Conservation (phyloP, 2,329 filamentous ascomycete genomes). For the Aspergillus terreus region DNA sequence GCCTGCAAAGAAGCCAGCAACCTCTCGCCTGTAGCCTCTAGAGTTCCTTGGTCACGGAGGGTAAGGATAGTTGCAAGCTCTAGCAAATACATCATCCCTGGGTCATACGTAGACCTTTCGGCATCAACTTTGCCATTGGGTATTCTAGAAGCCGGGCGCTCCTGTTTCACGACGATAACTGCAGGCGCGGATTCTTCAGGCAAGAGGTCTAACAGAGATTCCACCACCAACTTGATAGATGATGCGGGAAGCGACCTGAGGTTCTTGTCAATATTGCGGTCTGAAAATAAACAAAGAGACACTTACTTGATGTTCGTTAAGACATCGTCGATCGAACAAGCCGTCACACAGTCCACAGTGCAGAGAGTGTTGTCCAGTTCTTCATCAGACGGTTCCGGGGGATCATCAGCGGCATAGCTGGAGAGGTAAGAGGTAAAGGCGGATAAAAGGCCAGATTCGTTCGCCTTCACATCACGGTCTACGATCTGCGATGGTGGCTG, state of each 20-base stretch:
- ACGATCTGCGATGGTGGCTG: slow-evolving; percentile 91
- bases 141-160: slow-evolving; percentile 61
- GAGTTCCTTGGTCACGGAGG: slow-evolving; percentile 69
- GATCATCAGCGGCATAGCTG: slow-evolving; percentile 97
- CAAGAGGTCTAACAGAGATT: slow-evolving; percentile 74
- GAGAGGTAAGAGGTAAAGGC: slow-evolving; percentile 95
- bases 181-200: slow-evolving; percentile 78
- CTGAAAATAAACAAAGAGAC: slow-evolving; percentile 10
- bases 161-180: slow-evolving; percentile 88
- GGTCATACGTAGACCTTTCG: slow-evolving; percentile 70
- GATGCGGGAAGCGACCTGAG: slow-evolving; percentile 58
- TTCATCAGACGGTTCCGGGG: slow-evolving; percentile 93
- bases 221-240: slow-evolving; percentile 61
- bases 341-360: slow-evolving; percentile 89
- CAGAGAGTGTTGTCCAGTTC: slow-evolving; percentile 94
- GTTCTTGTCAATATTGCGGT: slow-evolving; percentile 8
- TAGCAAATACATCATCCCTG: slow-evolving; percentile 81
- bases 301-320: slow-evolving; percentile 77
- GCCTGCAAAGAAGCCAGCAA: slow-evolving; percentile 78
- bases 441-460: slow-evolving; percentile 83
- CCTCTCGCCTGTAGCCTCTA: slow-evolving; percentile 69
- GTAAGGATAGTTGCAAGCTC: slow-evolving; percentile 83
- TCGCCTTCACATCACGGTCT: slow-evolving; percentile 73
- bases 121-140: slow-evolving; percentile 57
- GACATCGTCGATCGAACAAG: slow-evolving; percentile 78